Evolutionary conservation across 176 grass and related monocot species (phyloP), one percentile per base, ranked within the genome.

Genomic region (Musa itinerans): DNA sequence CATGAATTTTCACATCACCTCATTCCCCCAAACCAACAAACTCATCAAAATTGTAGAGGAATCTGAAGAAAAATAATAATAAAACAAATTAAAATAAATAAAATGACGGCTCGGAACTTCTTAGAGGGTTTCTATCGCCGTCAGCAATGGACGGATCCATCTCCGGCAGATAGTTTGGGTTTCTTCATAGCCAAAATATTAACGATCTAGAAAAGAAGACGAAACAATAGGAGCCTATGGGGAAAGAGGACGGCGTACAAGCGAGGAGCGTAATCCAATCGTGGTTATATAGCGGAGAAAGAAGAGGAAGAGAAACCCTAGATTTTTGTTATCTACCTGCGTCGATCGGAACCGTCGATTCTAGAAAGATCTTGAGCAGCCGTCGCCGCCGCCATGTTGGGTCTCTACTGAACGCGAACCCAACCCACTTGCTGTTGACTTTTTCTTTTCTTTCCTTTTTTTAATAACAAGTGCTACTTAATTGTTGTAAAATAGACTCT

Each of bases 51-150:
- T 52, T 24, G 3, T 0, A 63, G 17, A 13, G 1, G 1, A 17
- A 20, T 55, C 3, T 1, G 19, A 43, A 12, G 29, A 2, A 12
- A 7, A 34, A 78, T 55, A 48, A 2, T 3, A 56, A 10, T 53
- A 52, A 11, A 63, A 16, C 1, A 34, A 2, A 9, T 0, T 0
- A 68, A 74, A n/a, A 2, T 8, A 5, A 77, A 52, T 7, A 1
- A 29, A 54, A 2, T 17, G 27, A 68, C 19, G 67, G 87, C 90
- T 93, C 90, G 85, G 90, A 93, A 93, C 90, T 93, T 93, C 90
- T 93, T 93, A 93, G 90, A 93, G 90, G 90, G 77, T 85, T 93
- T 68, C 65, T 48, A 87, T 10, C 65, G 68, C 90, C 90, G 79
- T 85, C 90, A 93, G 50, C 79, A 85, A 61, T 63, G 69, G 69